Evolutionary conservation across 176 grass and related monocot genomes (phyloP), one percentile per base, ranked within the genome.

Genomic region (Oryza officinalis): DNA sequence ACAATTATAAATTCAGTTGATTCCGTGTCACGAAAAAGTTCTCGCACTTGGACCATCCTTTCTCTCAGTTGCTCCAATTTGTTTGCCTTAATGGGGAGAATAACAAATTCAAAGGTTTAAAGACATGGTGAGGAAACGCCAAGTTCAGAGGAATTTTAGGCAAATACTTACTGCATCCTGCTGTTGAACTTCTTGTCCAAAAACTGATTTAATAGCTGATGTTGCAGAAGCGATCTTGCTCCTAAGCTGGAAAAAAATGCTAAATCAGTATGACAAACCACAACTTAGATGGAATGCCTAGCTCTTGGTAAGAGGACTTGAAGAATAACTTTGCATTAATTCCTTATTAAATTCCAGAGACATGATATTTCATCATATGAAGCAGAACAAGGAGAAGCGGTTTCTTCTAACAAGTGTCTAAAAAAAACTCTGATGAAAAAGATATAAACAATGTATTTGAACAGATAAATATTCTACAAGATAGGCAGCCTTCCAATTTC

Each of bases 181-280:
- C 72, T 92, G 86, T 54, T 90, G 71, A 72, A 87, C 80, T 72
- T 94, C 93, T 94, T 95, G 91, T 54, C 96, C 93, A 87, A 98
- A 95, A 79, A 92, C 93, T 50, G 96, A 95, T 92, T 98, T 98
- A 85, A 98, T 93, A 69, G 96, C 96, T 75, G 96, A 98, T 80
- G 96, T 95, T 81, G 96, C 96, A 67, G 91, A 93, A 85, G 92
- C 78, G 81, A 98, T 87, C 86, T 95, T 94, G 61, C 78, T 89
- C 78, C 85, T 98, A 30, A 98, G 88, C 96, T 98, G 89, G n/a
- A 50, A 8, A 47, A 63, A 65, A 0, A 49, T 32, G 14, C 8
- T 45, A 80, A 45, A 47, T 67, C 50, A 69, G 25, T 49, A 74
- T 65, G 3, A 52, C 11, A 86, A 27, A 14, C 26, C 44, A 72